Evolutionary conservation across 805 yeast genomes (phyloP).

Genomic region (Starmerella floris): DNA sequence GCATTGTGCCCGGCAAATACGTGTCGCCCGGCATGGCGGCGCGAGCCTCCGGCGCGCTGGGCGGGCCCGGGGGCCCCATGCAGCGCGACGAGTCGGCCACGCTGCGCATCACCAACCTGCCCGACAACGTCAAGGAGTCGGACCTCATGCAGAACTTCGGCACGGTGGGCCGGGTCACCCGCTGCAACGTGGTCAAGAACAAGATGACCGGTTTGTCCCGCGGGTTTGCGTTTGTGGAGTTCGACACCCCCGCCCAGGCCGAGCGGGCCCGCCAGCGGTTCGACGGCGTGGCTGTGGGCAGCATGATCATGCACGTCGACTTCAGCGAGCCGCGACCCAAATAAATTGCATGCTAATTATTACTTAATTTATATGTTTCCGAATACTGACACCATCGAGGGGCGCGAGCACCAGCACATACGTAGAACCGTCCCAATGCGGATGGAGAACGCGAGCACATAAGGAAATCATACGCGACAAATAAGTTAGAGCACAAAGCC

Average conservation of each 20-base stretch:
- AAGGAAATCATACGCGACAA: no score
- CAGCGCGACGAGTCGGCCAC: conserved; percentile 73
- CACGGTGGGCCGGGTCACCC: conserved; percentile 53
- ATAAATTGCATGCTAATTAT: neutral
- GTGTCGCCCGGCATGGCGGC: conserved; percentile 52
- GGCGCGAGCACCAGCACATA: no score
- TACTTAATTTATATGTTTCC: no score
- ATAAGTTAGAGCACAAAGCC: no score
- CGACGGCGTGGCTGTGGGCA: conserved; percentile 87
- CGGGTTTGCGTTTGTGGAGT: conserved; percentile 89
- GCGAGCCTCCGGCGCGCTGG: conserved; percentile 30
- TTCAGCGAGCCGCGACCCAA: conserved; percentile 25
- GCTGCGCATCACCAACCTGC: conserved; percentile 80
- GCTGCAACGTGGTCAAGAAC: conserved; percentile 76
- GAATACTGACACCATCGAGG: no score
- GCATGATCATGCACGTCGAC: conserved; percentile 51
- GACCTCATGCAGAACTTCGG: conserved; percentile 62
- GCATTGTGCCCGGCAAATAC: conserved; percentile 29
- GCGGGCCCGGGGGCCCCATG: conserved; percentile 24
- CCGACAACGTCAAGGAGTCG: conserved; percentile 70
- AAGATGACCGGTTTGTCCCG: conserved; percentile 87
- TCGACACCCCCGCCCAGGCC: conserved; percentile 47
- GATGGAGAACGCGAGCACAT: no score
- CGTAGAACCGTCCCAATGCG: no score
- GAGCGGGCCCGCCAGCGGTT: conserved; percentile 60